phyloP scores from a whole-genome alignment of 345 rosid species.

The Ceriops tagal region DNA sequence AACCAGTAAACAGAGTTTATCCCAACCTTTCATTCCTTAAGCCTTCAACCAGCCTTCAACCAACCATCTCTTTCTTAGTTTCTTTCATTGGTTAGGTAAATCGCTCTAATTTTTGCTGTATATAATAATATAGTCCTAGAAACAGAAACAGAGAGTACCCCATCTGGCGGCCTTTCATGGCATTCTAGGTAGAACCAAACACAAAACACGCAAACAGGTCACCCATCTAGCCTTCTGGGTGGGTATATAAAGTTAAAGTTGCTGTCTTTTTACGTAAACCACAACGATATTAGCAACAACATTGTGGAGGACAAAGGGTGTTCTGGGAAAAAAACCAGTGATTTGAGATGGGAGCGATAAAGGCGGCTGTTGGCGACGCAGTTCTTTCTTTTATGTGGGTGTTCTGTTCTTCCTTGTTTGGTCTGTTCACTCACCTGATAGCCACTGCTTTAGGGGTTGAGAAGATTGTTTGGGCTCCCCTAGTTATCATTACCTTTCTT shows the following conservation, averaged over 20 bases:
- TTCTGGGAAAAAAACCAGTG: not conserved
- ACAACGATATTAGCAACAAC: too few relatives aligned
- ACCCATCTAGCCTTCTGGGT: too few relatives aligned
- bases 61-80: not conserved
- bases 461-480: slow-evolving; percentile 44
- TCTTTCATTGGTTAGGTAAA: not conserved
- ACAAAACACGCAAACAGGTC: too few relatives aligned
- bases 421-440: slow-evolving; percentile 51
- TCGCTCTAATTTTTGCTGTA: not conserved
- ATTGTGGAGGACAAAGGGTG: not conserved
- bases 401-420: slow-evolving; percentile 57
- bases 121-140: not conserved
- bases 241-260: too few relatives aligned
- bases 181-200: too few relatives aligned
- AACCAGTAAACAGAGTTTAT: too few relatives aligned
- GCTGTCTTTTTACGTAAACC: too few relatives aligned
- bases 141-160: too few relatives aligned
- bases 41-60: not conserved
- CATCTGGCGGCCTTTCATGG: too few relatives aligned
- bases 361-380: slow-evolving; percentile 62
- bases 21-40: not conserved
- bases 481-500: slow-evolving; percentile 48
- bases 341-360: slow-evolving; percentile 52
- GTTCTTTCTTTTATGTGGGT: slow-evolving; percentile 72
- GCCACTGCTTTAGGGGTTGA: slow-evolving; percentile 47